phyloP scores from a whole-genome alignment of 306 rosid species.

The Cajanus cajan region DNA sequence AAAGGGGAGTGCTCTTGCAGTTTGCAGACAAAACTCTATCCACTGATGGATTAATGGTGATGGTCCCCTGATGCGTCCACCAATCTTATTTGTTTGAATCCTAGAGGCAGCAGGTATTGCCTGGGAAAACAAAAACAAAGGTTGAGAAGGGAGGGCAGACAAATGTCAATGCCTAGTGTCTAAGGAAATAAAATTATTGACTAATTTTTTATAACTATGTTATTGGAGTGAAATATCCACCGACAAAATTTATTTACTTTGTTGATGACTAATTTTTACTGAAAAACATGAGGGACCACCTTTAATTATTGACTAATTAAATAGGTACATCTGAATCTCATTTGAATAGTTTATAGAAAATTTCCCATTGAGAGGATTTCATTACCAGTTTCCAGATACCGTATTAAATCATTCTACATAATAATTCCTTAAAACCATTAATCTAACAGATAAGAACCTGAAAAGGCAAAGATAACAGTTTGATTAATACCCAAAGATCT shows the following conservation, averaged over 20 bases:
- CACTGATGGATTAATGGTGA: conserved; percentile 88
- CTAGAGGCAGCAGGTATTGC: conserved; percentile 75
- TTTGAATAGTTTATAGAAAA: neutral
- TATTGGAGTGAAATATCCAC: too few relatives aligned
- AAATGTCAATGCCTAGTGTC: neutral
- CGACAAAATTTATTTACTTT: too few relatives aligned
- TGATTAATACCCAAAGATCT: conserved; percentile 74
- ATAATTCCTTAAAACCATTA: conserved; percentile 1
- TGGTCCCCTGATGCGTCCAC: conserved; percentile 84
- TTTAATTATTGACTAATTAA: neutral
- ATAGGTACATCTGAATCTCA: conserved; percentile 1
- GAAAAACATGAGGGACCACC: too few relatives aligned
- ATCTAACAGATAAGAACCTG: conserved; percentile 1
- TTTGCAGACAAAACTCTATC: conserved; percentile 94
- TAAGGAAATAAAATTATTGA: neutral
- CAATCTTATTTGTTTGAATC: conserved; percentile 58
- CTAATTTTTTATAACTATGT: neutral
- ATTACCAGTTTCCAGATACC: conserved; percentile 1
- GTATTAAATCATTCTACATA: neutral
- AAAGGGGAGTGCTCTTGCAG: conserved; percentile 79
- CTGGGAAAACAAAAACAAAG: conserved; percentile 37
- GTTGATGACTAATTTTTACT: too few relatives aligned
- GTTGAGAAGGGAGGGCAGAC: neutral
- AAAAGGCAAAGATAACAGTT: conserved; percentile 4
- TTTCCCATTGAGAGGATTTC: neutral